Evolutionary conservation across 2,329 filamentous ascomycete genomes (phyloP).

Genomic region (Beauveria sp.): DNA sequence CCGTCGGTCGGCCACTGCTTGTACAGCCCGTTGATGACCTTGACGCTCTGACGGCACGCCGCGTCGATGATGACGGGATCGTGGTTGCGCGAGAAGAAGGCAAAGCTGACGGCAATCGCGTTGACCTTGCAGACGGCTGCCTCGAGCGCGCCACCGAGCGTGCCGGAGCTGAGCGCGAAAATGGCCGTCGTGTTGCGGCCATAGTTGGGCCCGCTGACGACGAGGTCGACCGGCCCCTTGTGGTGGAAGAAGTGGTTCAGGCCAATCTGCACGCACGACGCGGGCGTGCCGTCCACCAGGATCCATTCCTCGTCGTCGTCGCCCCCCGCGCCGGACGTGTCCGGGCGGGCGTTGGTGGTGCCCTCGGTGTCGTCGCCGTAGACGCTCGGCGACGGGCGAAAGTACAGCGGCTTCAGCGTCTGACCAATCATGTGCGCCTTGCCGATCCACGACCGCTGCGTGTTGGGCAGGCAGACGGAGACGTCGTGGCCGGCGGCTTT

Average conservation of each 20-base stretch:
- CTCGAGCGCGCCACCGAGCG: constrained; percentile 69
- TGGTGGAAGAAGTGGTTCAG: constrained; percentile 72
- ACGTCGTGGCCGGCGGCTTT: constrained; percentile 74
- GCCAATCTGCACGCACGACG: constrained; percentile 74
- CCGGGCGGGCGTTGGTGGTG: constrained; percentile 50
- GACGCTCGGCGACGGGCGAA: constrained; percentile 48
- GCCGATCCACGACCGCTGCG: constrained; percentile 94
- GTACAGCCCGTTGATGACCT: constrained; percentile 70
- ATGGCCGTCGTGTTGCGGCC: constrained; percentile 75
- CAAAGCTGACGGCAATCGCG: constrained; percentile 80
- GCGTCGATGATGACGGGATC: constrained; percentile 73
- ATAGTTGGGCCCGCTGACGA: constrained; percentile 76
- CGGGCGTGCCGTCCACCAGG: constrained; percentile 72
- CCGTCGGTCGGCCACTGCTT: constrained; percentile 62
- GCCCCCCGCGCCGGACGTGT: constrained; percentile 35
- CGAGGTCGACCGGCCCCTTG: constrained; percentile 64
- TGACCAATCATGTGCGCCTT: constrained; percentile 96
- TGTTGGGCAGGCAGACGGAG: constrained; percentile 83
- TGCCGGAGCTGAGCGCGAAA: constrained; percentile 71
- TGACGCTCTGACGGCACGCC: constrained; percentile 66
- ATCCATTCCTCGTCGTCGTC: constrained; percentile 67
- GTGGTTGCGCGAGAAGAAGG: constrained; percentile 81
- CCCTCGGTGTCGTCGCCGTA: constrained; percentile 47
- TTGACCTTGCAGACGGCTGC: constrained; percentile 62
- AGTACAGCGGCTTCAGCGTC: constrained; percentile 77